Evolutionary conservation across 192 early-diverging fungal genomes (phyloP).

Genomic region (Fimicolochytrium jonesii): DNA sequence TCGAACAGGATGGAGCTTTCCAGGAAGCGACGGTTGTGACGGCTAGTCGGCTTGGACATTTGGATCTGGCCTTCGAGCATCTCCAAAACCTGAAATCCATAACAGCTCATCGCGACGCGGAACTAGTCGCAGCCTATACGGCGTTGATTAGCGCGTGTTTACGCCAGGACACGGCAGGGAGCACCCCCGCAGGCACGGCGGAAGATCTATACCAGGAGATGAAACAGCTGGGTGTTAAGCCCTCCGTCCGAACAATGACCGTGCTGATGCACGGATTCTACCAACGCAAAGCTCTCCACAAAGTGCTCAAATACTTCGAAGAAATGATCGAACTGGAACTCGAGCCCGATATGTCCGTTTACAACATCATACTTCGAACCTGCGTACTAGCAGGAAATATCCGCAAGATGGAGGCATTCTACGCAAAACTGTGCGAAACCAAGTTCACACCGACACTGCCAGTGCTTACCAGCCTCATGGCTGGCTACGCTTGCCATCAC

Average conservation of each 20-base stretch:
- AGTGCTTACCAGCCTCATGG: constrained; percentile 10
- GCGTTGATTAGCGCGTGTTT: constrained; percentile 2
- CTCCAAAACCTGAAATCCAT: neutral
- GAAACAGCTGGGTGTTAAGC: neutral
- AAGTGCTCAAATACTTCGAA: neutral
- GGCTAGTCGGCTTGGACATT: neutral
- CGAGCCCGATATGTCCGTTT: constrained; percentile 1
- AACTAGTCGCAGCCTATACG: constrained; percentile 6
- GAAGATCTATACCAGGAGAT: constrained; percentile 16
- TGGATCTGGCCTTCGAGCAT: neutral
- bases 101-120: neutral
- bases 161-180: neutral
- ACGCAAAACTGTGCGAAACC: neutral
- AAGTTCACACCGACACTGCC: neutral
- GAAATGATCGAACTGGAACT: constrained; percentile 7
- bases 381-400: constrained; percentile 8
- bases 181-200: neutral
- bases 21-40: neutral
- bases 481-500: neutral
- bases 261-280: constrained; percentile 12
- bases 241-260: constrained; percentile 3
- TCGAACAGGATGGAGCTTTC: neutral
- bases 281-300: neutral
- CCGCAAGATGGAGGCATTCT: constrained; percentile 1
- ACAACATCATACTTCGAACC: constrained; percentile 2